These are phyloP conservation scores for Coemansia sp. DNA, from an alignment of 192 early-diverging fungal species.

Conservation along the genomic window DNA sequence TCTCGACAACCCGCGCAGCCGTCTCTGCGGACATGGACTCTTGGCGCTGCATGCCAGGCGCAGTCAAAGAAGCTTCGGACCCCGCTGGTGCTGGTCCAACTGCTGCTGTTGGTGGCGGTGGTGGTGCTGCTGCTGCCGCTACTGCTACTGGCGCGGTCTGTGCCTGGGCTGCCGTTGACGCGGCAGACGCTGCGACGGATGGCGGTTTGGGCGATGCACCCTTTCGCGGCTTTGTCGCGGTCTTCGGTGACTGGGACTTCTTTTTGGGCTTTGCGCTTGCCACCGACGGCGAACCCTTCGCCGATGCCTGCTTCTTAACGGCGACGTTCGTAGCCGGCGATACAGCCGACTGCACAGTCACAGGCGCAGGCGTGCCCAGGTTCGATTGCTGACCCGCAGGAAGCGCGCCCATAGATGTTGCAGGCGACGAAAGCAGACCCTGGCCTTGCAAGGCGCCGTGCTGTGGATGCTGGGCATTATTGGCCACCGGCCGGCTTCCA, in stretches of 20 bases:
- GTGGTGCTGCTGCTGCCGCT: background rate
- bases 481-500: background rate
- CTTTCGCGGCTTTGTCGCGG: constrained; percentile 37
- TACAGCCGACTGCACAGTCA: constrained; percentile 1
- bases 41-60: constrained; percentile 10
- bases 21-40: constrained; percentile 31
- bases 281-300: constrained; percentile 36
- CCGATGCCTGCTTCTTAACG: constrained; percentile 28
- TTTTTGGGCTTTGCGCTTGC: constrained; percentile 39
- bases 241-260: constrained; percentile 48
- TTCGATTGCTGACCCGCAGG: background rate
- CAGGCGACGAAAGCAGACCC: constrained; percentile 19
- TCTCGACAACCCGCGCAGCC: constrained; percentile 23
- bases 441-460: constrained; percentile 23
- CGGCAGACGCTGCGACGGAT: background rate
- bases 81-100: background rate
- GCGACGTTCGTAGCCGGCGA: constrained; percentile 1
- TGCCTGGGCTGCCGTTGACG: background rate
- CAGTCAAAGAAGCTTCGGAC: background rate
- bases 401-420: constrained; percentile 18
- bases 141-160: background rate
- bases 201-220: constrained; percentile 10
- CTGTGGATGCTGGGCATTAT: background rate
- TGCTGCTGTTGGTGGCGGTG: background rate
- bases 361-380: background rate